Base-by-base conservation (phyloP, 768 basidiomycete species). In the Termitomyces heimii region DNA sequence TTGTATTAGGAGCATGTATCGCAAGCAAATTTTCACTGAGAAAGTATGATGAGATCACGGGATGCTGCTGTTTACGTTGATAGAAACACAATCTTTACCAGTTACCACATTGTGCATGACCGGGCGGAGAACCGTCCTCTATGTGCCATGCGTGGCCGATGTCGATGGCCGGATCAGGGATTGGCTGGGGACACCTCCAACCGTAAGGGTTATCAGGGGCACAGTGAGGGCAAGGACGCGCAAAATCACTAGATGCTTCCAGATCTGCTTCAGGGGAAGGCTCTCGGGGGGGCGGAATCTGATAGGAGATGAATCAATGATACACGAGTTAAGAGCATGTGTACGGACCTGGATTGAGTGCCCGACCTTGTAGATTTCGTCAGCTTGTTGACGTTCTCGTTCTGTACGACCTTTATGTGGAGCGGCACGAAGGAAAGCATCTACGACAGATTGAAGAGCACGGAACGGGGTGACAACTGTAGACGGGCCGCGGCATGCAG, bases 221-320 rank as follows among this genome's bases (percentile, higher is more conserved):
- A 65, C 91, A 93, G 61, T 92, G 89, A 0, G 92, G 89, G 66
- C 92, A 94, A 6, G 92, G 92, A 10, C 86, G 84, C 1, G 82
- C 82, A 69, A 78, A 85, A 53, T 90, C 87, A 20, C 75, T 71
- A 53, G 80, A 83, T 43, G 80, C 76, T 65, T 86, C 82, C 43
- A 90, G 70, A 64, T 82, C 82, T 37, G 88, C 87, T 66, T 91
- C 87, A 20, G 92, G 90, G 5, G 89, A 89, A 3, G 81, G 75
- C 66, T 89, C 86, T 66, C 86, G 74, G 2, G 92, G 90, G 5
- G 83, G 75, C 28, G 92, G 90, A 59, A 92, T 81, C 90, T 92
- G 49, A 47, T n/a, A 57, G 39, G 34, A 46, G 31, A 58, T 62
- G 48, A 55, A 42, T 61, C 43, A 58, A 48, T 54, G 29, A 59